Conservation (phyloP, 2,329 filamentous ascomycete genomes). For the Ceratocystis harringtonii region DNA sequence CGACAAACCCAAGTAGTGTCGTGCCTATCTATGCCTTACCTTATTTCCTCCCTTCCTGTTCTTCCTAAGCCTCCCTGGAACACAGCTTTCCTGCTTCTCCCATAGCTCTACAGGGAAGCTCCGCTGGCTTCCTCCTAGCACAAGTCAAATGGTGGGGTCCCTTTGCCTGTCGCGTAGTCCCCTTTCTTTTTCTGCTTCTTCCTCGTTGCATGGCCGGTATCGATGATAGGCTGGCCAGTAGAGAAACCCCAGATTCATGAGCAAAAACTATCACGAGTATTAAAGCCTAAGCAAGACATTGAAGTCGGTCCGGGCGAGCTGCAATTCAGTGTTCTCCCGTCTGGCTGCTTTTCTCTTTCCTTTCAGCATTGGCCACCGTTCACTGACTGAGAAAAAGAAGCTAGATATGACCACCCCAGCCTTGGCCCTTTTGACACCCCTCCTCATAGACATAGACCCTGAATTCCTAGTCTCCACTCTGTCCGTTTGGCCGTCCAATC, state of each 20-base stretch:
- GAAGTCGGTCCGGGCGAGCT: no score
- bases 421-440: neutral
- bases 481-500: neutral
- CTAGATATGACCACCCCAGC: neutral
- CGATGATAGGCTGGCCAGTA: no score
- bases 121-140: neutral
- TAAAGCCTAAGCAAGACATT: no score
- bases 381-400: neutral
- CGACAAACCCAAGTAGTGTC: no score
- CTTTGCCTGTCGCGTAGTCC: neutral
- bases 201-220: no score
- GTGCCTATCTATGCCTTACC: neutral
- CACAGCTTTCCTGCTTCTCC: neutral
- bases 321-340: neutral
- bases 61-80: neutral
- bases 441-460: neutral
- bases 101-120: neutral
- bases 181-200: no score
- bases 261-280: no score
- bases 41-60: neutral
- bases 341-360: neutral
- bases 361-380: neutral
- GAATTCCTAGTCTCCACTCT: neutral
- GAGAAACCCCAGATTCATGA: no score
- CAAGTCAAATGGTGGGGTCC: neutral